These are phyloP conservation scores for Paraconiothyrium brasiliense DNA, from an alignment of 2,329 filamentous ascomycete genomes.

Conservation along the genomic window DNA sequence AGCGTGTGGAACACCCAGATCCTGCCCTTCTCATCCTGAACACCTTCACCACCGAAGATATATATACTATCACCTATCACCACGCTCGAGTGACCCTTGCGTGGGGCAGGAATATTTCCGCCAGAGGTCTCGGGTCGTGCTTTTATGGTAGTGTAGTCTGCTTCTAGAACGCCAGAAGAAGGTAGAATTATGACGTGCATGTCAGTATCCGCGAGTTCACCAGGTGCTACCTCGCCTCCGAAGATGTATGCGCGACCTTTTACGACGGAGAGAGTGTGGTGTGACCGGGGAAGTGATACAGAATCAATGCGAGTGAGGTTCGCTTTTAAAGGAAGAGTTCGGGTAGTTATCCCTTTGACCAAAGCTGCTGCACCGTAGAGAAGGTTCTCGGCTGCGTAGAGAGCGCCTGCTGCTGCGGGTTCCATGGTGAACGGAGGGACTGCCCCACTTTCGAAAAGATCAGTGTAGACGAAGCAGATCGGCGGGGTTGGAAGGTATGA, in stretches of 20 bases:
- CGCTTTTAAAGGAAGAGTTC: conserved; percentile 61
- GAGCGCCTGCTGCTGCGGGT: conserved; percentile 47
- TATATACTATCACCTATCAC: conserved; percentile 57
- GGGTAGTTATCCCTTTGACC: conserved; percentile 59
- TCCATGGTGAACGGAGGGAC: conserved; percentile 38
- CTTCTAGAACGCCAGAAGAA: conserved; percentile 52
- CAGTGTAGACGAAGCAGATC: not conserved
- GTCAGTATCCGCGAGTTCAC: conserved; percentile 58
- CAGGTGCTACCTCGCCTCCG: conserved; percentile 56
- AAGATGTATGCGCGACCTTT: conserved; percentile 66
- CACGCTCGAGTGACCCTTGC: conserved; percentile 54
- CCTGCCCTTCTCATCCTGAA: conserved; percentile 47
- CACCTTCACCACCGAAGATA: conserved; percentile 54
- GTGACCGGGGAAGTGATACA: conserved; percentile 56
- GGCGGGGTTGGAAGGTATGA: not conserved
- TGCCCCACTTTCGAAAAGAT: not conserved
- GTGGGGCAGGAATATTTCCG: conserved; percentile 47
- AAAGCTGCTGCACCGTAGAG: conserved; percentile 56
- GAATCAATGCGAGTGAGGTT: conserved; percentile 59
- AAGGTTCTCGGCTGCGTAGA: conserved; percentile 49
- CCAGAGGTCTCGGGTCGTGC: conserved; percentile 40
- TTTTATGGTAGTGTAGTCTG: conserved; percentile 52
- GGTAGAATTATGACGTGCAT: conserved; percentile 64
- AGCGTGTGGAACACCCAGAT: conserved; percentile 58
- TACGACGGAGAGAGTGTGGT: conserved; percentile 64